These are phyloP conservation scores for Coniosporium tulheliwenetii DNA, from an alignment of 2,329 filamentous ascomycete species.

Conservation along the genomic window DNA sequence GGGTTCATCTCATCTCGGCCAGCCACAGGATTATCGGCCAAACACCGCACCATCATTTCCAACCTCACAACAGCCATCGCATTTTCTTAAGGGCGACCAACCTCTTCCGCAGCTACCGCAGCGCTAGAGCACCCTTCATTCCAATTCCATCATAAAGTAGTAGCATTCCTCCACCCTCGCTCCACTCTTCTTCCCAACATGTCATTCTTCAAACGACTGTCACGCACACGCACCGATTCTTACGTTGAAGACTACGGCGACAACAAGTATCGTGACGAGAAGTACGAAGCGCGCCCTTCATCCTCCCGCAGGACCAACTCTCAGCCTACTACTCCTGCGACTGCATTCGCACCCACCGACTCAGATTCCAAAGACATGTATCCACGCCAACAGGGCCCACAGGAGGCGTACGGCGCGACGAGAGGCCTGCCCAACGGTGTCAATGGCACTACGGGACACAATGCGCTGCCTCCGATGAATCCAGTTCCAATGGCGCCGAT, in stretches of 20 bases:
- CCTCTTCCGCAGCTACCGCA: too few relatives aligned
- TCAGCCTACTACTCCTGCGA: constrained; percentile 4
- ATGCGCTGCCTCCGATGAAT: neutral
- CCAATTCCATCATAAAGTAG: constrained; percentile 1
- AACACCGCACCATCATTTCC: neutral
- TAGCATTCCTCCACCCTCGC: constrained; percentile 5
- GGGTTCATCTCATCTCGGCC: too few relatives aligned
- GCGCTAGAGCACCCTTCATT: neutral
- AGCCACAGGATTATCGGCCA: too few relatives aligned
- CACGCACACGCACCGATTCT: constrained; percentile 25
- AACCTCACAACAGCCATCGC: neutral
- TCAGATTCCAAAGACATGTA: constrained; percentile 25
- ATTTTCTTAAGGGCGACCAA: neutral
- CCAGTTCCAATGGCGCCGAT: constrained; percentile 1
- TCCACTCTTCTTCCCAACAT: constrained; percentile 12
- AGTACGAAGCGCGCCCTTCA: constrained; percentile 14
- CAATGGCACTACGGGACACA: constrained; percentile 1
- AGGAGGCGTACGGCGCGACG: constrained; percentile 12
- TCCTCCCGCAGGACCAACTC: constrained; percentile 17
- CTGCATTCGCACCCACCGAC: constrained; percentile 7
- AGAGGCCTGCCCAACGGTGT: neutral
- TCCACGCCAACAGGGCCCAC: constrained; percentile 24
- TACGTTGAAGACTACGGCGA: constrained; percentile 31
- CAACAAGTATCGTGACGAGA: constrained; percentile 17
- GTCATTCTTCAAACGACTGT: constrained; percentile 34